A percentile compares a stretch with the other conserved stretches of the same genome.
Conservation (phyloP, 495 filamentous ascomycete genomes). For the Podospora pseudopauciseta region DNA sequence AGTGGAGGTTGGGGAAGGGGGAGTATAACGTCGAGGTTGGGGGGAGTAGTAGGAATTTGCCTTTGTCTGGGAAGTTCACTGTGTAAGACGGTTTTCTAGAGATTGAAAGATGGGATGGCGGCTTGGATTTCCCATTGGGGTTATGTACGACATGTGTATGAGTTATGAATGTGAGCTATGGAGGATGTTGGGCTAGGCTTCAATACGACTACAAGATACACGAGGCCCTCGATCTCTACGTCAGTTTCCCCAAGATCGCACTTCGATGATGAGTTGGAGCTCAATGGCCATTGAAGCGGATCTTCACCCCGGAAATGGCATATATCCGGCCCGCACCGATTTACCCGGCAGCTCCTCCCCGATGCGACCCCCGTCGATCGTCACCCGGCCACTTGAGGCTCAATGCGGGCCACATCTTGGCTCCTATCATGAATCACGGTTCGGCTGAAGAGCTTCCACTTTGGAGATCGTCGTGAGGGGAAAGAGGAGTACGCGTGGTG, state of each 20-base stretch:
- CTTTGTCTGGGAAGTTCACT: not conserved
- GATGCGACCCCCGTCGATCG: not conserved
- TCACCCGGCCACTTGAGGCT: not conserved
- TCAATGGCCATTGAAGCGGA: not conserved
- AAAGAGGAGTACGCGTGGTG: not conserved
- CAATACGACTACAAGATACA: not conserved
- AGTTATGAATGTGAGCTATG: not conserved
- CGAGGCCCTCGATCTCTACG: not conserved
- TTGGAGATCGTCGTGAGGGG: not conserved
- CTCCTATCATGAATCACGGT: not conserved
- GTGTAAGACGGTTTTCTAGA: not conserved
- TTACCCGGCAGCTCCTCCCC: not conserved
- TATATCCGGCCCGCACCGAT: not conserved
- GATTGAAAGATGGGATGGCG: not conserved
- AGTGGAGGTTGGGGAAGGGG: conserved; percentile 5
- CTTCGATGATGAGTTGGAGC: not conserved
- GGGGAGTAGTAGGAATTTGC: conserved; percentile 3
- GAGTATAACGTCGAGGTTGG: conserved; percentile 4
- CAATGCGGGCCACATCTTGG: not conserved
- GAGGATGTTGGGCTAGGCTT: not conserved
- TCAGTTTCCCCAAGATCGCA: not conserved
- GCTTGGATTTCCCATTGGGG: not conserved
- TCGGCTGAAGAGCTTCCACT: not conserved
- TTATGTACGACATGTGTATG: not conserved
- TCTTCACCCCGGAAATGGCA: not conserved